Evolutionary conservation across 768 basidiomycete genomes (phyloP), one percentile per base, ranked within the genome.

Genomic region (Lenzites betulinus): DNA sequence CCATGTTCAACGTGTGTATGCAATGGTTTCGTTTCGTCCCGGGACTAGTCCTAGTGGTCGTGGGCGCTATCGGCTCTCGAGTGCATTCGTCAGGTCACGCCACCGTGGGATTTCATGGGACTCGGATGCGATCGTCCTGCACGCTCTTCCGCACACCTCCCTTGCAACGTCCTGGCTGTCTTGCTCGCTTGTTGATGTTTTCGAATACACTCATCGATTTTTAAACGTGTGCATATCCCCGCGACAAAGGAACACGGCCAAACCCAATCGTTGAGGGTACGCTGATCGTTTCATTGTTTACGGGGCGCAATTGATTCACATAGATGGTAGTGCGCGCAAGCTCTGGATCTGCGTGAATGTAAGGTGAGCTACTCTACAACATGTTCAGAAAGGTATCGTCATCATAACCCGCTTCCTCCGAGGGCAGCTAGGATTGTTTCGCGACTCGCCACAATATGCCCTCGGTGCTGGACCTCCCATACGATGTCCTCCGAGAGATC

Each of bases 401-500:
- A n/a, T 41, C 25, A 41, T 39, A 16, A 41, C n/a, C 25, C 41
- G 16, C 15, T 5, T 3, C 33, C 28, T 54, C 43, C 28, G 42
- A 35, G 18, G 20, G 30, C 42, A 46, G 52, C 11, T n/a, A 33
- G 42, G 22, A 35, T 15, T 15, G 7, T 9, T 18, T 28, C 15
- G 11, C 22, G 18, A 3, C 12, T 30, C 11, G 16, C 44, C 26
- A 18, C 41, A 25, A 12, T 6, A 62, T 62, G 61, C 15, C 28
- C 1, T 23, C 51, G 1, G 30, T 62, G 13, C 44, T 59, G n/a
- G 56, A 59, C 39, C 64, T 69, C 12, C 66, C 68, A 11, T 67
- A 64, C 39, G 68, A 69, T 26, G 44, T 67, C 16, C 51, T 67
- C 8, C 59, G 58, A 51, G 53, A 64, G 12, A 36, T 67, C 13